Percentiles rank a stretch among this genome's conserved stretches.
phyloP scores from a whole-genome alignment of 2,329 filamentous ascomycete species.

The Diaporthe capsici region DNA sequence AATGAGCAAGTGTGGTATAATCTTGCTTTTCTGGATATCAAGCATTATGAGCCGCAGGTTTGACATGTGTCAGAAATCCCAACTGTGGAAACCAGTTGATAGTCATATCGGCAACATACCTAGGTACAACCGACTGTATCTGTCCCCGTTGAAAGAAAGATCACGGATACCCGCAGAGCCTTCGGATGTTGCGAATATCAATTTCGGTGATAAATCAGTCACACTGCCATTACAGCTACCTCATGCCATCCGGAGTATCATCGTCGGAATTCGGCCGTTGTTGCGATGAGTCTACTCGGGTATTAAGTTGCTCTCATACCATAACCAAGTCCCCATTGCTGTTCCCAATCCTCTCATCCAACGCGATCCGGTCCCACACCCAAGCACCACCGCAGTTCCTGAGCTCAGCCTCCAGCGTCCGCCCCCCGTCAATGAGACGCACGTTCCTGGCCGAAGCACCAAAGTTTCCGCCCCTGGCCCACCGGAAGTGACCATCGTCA shows the following conservation, averaged over 20 bases:
- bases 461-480: constrained; percentile 42
- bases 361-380: constrained; percentile 42
- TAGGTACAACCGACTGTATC: neutral
- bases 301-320: constrained; percentile 34
- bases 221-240: neutral
- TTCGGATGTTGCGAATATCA: neutral
- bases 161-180: neutral
- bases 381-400: constrained; percentile 42
- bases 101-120: neutral
- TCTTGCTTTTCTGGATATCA: neutral
- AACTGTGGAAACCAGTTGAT: neutral
- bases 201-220: neutral
- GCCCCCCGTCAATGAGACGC: constrained; percentile 39
- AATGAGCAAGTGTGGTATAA: neutral
- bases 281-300: too few species aligned
- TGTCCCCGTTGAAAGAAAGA: neutral
- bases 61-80: neutral
- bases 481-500: constrained; percentile 41
- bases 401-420: constrained; percentile 44
- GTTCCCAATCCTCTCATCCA: constrained; percentile 46
- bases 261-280: neutral
- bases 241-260: too few species aligned
- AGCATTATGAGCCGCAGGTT: neutral
- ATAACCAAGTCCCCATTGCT: constrained; percentile 60
- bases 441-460: constrained; percentile 41